Base-by-base conservation (phyloP, 2,329 filamentous ascomycete genomes). In the Fusarium sp. region DNA sequence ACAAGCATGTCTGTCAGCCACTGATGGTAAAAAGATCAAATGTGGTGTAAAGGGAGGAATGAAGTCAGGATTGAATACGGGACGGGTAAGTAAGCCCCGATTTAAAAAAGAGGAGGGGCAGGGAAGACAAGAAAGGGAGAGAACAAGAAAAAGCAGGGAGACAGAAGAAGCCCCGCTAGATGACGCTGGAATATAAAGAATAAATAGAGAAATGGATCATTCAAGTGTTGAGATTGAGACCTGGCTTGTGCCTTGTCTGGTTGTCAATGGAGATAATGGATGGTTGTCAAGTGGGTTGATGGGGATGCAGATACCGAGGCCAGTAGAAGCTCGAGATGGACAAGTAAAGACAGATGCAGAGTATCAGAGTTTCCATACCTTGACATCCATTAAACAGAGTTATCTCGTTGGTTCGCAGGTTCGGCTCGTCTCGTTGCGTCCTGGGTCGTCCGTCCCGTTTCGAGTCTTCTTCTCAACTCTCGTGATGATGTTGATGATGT, bases 61-160 rank as follows among this genome's bases (percentile, higher is more conserved):
- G 63, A 69, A 63, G 68, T 65, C 52, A 57, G 70, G 63, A 65
- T 65, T 28, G 60, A 60, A 65, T 65, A 66, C 62, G 48, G 70
- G 61, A 74, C 64, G 62, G 69, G 65, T 63, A 61, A 53, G 55
- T 62, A 62, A 62, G 57, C 62, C 64, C 66, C 57, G 67, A 64
- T 64, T 52, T 52, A 69, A 72, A 72, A 74, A 74, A 69, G 66
- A 69, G 60, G 71, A 72, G 72, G 72, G 72, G 70, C 69, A 71
- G 71, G 71, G 43, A 66, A 69, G 50, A 59, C 44, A 49, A 61
- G 43, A 41, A 68, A 70, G 68, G 68, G 60, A 59, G 68, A 66
- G 42, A 37, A 57, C 48, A 59, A 53, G 47, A 37, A 63, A 47
- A 49, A 37, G 37, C 57, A 66, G 64, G 67, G 57, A 63, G 44